phyloP scores from a whole-genome alignment of 352 stramenopile species.

The Pythium myriotylum region DNA sequence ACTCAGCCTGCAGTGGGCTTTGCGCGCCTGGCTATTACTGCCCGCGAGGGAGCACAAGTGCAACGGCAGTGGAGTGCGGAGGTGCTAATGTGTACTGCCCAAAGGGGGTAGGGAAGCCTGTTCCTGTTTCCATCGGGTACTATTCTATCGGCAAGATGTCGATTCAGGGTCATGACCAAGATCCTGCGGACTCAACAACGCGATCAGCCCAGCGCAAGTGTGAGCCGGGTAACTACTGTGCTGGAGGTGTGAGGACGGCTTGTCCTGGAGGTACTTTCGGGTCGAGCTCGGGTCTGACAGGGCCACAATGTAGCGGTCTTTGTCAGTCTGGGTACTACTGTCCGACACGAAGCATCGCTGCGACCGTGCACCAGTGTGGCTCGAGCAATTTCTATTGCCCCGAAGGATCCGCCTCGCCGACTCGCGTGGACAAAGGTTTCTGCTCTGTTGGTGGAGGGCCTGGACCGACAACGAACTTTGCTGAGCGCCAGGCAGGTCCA shows the following conservation, averaged over 20 bases:
- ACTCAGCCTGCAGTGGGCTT: slow-evolving; percentile 43
- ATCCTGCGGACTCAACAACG: slow-evolving; percentile 19
- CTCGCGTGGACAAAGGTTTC: slow-evolving; percentile 30
- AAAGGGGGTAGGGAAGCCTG: slow-evolving; percentile 41
- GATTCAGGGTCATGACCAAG: slow-evolving; percentile 13
- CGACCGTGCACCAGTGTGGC: slow-evolving; percentile 25
- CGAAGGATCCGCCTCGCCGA: slow-evolving; percentile 19
- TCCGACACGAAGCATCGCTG: slow-evolving; percentile 29
- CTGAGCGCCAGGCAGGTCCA: slow-evolving; percentile 35
- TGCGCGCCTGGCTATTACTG: slow-evolving; percentile 70
- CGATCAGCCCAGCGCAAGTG: slow-evolving; percentile 50
- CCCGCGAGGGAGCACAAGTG: slow-evolving; percentile 41
- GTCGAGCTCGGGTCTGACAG: slow-evolving; percentile 23
- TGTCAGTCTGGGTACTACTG: slow-evolving; percentile 52
- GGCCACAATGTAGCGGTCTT: slow-evolving; percentile 37
- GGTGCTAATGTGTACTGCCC: slow-evolving; percentile 49
- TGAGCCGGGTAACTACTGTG: slow-evolving; percentile 52
- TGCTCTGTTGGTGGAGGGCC: slow-evolving; percentile 21
- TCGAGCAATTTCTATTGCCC: slow-evolving; percentile 40
- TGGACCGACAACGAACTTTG: slow-evolving; percentile 22
- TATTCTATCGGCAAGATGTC: slow-evolving; percentile 43
- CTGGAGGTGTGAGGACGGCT: slow-evolving; percentile 27
- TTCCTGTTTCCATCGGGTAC: slow-evolving; percentile 36
- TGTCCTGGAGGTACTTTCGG: slow-evolving; percentile 59
- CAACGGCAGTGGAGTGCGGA: slow-evolving; percentile 44